phyloP scores from a whole-genome alignment of 208 protist species.

The Trypanosoma cruzi region DNA sequence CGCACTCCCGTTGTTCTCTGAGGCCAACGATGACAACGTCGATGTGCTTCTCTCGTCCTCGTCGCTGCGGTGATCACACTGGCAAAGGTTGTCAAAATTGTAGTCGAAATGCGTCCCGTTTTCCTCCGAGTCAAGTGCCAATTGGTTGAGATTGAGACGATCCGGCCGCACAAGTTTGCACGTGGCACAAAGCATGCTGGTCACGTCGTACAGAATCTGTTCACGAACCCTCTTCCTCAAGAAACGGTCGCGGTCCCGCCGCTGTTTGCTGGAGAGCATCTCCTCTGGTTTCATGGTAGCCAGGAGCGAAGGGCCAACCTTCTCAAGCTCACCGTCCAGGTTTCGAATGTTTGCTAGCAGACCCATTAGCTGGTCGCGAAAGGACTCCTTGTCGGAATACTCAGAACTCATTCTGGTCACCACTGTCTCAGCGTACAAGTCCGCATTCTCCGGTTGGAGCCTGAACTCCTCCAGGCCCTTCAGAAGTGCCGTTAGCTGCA shows the following conservation, averaged over 20 bases:
- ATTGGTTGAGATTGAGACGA: slow-evolving; percentile 86
- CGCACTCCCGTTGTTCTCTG: not conserved
- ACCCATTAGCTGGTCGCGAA: slow-evolving; percentile 73
- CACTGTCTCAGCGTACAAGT: slow-evolving; percentile 47
- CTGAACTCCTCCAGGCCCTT: slow-evolving; percentile 63
- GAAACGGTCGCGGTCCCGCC: slow-evolving; percentile 39
- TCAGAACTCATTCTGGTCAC: slow-evolving; percentile 37
- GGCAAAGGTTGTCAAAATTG: slow-evolving; percentile 88
- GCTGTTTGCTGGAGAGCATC: slow-evolving; percentile 71
- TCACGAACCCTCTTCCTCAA: slow-evolving; percentile 80
- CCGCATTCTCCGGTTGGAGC: slow-evolving; percentile 26
- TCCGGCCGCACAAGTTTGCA: slow-evolving; percentile 83
- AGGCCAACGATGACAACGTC: not conserved
- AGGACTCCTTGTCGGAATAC: slow-evolving; percentile 48
- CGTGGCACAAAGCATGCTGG: slow-evolving; percentile 80
- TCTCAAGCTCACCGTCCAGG: slow-evolving; percentile 62
- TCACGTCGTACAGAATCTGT: slow-evolving; percentile 74
- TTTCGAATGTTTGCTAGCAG: slow-evolving; percentile 76
- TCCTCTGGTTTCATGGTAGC: slow-evolving; percentile 73
- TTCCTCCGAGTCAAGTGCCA: slow-evolving; percentile 88
- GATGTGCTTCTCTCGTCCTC: slow-evolving; percentile 35
- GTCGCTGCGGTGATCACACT: slow-evolving; percentile 68
- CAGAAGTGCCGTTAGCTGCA: slow-evolving; percentile 45
- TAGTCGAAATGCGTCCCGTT: slow-evolving; percentile 92
- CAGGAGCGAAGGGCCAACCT: slow-evolving; percentile 41